Conservation (phyloP, 108 stramenopile species). For the Seminavis robusta region DNA sequence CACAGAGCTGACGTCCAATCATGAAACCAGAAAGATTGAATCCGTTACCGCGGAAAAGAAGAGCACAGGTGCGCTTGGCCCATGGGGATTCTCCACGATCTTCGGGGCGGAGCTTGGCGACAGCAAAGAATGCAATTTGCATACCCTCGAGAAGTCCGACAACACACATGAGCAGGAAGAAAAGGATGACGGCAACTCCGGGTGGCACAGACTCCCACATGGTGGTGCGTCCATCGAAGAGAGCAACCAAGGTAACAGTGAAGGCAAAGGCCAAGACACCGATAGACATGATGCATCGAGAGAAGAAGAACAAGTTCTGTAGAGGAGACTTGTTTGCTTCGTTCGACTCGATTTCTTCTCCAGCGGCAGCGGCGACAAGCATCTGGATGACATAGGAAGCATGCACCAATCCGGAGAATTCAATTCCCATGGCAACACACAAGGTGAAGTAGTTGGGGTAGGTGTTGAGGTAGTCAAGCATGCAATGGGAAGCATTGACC, state of each 20-base stretch:
- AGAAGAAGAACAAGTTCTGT: constrained; percentile 61
- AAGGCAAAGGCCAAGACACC: constrained; percentile 62
- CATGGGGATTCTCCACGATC: constrained; percentile 42
- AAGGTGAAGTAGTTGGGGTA: constrained; percentile 47
- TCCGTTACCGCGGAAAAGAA: constrained; percentile 65
- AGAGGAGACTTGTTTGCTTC: constrained; percentile 46
- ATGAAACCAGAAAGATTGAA: constrained; percentile 75
- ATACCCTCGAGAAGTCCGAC: constrained; percentile 85
- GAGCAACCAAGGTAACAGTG: constrained; percentile 61
- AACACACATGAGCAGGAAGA: constrained; percentile 66
- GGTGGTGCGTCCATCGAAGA: constrained; percentile 60
- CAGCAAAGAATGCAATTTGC: constrained; percentile 87
- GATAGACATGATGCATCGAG: constrained; percentile 55
- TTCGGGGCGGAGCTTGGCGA: constrained; percentile 52
- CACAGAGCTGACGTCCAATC: constrained; percentile 79
- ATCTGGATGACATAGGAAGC: constrained; percentile 45
- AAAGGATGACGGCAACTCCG: constrained; percentile 49
- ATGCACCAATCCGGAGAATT: constrained; percentile 51
- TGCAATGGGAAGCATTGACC: constrained; percentile 75
- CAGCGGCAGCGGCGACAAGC: constrained; percentile 35
- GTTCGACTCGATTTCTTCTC: constrained; percentile 67
- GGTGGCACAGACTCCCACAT: constrained; percentile 44
- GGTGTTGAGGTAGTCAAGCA: constrained; percentile 78
- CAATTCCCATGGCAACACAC: constrained; percentile 44
- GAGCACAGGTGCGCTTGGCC: constrained; percentile 53